Evolutionary conservation across 2,329 filamentous ascomycete genomes (phyloP).

Genomic region (Sporothrix variecibatus): DNA sequence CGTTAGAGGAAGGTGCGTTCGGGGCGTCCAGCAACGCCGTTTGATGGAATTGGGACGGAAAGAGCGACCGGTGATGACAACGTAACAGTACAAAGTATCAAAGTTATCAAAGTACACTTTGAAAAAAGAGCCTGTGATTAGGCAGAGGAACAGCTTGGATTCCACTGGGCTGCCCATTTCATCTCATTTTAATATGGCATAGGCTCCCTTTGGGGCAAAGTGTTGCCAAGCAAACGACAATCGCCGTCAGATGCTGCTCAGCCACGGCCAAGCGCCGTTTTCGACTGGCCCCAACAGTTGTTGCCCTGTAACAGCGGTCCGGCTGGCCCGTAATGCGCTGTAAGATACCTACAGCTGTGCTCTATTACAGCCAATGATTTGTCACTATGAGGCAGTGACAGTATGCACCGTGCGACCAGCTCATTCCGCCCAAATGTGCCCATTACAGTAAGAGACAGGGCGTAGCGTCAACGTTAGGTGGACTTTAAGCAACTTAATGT

Average conservation of each 20-base stretch:
- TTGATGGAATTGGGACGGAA: not conserved
- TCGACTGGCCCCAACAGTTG: not conserved
- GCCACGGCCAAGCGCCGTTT: conserved; percentile 12
- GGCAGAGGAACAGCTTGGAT: not conserved
- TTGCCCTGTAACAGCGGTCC: not conserved
- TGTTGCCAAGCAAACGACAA: conserved; percentile 7
- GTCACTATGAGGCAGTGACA: not conserved
- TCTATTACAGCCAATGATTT: not conserved
- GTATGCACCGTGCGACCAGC: not conserved
- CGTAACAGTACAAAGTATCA: not conserved
- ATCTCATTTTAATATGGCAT: not conserved
- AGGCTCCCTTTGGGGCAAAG: not conserved
- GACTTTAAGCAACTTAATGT: not conserved
- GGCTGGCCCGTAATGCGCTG: conserved; percentile 1
- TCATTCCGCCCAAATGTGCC: not conserved
- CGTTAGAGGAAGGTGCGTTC: not conserved
- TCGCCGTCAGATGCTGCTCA: conserved; percentile 6
- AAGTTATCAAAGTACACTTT: not conserved
- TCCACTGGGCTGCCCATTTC: not conserved
- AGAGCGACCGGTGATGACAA: not conserved
- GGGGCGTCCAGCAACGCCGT: not conserved
- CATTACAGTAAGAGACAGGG: not conserved
- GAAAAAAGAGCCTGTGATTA: not conserved
- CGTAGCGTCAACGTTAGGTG: not conserved
- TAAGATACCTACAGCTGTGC: not conserved